Evolutionary conservation across 495 filamentous ascomycete species (phyloP).

Genomic region (Tirmania nivea): DNA sequence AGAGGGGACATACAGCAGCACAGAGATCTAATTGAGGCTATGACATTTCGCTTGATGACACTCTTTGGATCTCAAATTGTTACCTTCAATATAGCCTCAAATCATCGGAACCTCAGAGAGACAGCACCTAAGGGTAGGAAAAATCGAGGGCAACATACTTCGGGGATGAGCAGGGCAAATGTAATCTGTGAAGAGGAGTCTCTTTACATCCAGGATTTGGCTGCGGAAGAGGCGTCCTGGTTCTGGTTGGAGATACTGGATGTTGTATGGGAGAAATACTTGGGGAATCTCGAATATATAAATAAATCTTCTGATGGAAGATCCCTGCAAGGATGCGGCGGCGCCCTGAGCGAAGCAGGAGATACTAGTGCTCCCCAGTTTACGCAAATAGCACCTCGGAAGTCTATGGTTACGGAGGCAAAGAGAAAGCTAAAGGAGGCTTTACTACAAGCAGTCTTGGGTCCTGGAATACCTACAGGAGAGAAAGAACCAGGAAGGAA

Average conservation of each 20-base stretch:
- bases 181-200: neutral
- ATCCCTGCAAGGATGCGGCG: too few species aligned
- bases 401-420: neutral
- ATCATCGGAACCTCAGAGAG: neutral
- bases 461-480: neutral
- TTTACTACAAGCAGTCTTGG: constrained; percentile 5
- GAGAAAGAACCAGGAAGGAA: neutral
- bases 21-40: too few species aligned
- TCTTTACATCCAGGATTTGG: neutral
- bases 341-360: too few species aligned
- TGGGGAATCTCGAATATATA: neutral
- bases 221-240: constrained; percentile 9
- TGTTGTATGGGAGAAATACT: neutral
- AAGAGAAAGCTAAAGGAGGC: constrained; percentile 3
- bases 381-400: too few species aligned
- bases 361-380: too few species aligned
- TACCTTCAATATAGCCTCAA: too few species aligned
- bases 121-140: neutral
- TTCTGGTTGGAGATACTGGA: constrained; percentile 12
- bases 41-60: too few species aligned
- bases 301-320: neutral
- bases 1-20: too few species aligned
- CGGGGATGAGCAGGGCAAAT: too few species aligned
- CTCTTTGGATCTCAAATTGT: too few species aligned
- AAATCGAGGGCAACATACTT: constrained; percentile 1